phyloP scores from a whole-genome alignment of 2,329 filamentous ascomycete species.

The Penicillium sp. region DNA sequence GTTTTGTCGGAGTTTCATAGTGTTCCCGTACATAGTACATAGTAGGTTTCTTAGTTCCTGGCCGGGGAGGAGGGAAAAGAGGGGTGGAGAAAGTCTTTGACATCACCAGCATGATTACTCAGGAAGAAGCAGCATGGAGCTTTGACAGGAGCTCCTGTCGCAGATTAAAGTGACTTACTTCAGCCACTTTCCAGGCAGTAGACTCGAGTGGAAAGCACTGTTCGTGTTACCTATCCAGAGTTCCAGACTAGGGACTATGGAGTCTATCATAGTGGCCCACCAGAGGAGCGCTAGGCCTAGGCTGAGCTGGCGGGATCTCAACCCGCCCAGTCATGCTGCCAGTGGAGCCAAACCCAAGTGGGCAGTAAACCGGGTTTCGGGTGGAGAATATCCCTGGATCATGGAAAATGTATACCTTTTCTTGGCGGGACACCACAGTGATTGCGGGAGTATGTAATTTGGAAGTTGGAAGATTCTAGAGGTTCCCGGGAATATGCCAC shows the following conservation, averaged over 20 bases:
- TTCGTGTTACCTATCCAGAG: neutral
- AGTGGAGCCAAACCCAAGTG: neutral
- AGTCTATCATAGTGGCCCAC: neutral
- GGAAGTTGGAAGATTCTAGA: no score
- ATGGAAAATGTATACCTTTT: conserved; percentile 4
- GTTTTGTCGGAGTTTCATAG: neutral
- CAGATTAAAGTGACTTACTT: neutral
- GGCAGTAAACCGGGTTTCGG: conserved; percentile 17
- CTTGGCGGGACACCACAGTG: neutral
- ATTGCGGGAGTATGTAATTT: no score
- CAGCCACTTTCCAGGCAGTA: no score
- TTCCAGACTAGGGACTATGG: neutral
- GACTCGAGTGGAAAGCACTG: no score
- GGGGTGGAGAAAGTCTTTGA: neutral
- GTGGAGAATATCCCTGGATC: neutral
- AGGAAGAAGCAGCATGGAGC: neutral
- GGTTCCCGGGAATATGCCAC: no score
- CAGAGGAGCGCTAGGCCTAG: neutral
- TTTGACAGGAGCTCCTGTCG: neutral
- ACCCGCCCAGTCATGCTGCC: conserved; percentile 19
- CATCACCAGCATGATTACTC: neutral
- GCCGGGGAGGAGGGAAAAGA: neutral
- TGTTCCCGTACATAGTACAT: neutral
- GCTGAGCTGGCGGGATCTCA: conserved; percentile 14
- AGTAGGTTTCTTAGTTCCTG: neutral